Percentiles rank a stretch among this genome's conserved stretches.
These are phyloP conservation scores for Boletus patriciae DNA, from an alignment of 768 basidiomycete genomes.

Conservation along the genomic window DNA sequence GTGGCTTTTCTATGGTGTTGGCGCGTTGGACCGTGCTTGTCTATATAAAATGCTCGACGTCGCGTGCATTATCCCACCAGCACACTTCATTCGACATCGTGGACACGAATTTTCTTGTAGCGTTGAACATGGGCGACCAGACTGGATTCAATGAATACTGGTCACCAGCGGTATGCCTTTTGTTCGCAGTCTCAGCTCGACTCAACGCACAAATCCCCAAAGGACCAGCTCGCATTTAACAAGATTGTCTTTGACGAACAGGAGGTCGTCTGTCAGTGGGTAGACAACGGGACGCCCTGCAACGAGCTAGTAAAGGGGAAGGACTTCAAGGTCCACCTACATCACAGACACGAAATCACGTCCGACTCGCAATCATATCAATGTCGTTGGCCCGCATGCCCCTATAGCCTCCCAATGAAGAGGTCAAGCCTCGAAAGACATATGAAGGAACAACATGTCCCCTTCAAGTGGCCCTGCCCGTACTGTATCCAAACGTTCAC, in stretches of 20 bases:
- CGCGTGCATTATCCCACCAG: background rate
- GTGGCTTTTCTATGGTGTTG: background rate
- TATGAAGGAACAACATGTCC: conserved; percentile 9
- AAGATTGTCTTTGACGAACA: background rate
- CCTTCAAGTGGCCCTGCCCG: conserved; percentile 13
- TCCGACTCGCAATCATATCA: background rate
- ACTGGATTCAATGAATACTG: background rate
- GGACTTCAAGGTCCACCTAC: conserved; percentile 9
- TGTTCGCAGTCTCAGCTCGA: background rate
- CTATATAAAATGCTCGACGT: conserved; percentile 7
- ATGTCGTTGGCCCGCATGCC: conserved; percentile 13
- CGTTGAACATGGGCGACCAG: background rate
- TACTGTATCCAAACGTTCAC: background rate
- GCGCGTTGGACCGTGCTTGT: background rate
- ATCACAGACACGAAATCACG: background rate
- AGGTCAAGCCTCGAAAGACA: conserved; percentile 13
- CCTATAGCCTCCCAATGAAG: background rate
- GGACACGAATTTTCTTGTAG: background rate
- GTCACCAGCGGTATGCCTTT: background rate
- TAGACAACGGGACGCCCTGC: background rate
- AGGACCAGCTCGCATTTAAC: conserved; percentile 9
- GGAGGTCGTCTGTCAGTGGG: conserved; percentile 6
- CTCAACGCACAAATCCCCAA: background rate
- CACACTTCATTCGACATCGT: background rate
- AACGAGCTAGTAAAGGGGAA: background rate